Conservation (phyloP, 768 basidiomycete genomes). For the Leccinellum rugosiceps region DNA sequence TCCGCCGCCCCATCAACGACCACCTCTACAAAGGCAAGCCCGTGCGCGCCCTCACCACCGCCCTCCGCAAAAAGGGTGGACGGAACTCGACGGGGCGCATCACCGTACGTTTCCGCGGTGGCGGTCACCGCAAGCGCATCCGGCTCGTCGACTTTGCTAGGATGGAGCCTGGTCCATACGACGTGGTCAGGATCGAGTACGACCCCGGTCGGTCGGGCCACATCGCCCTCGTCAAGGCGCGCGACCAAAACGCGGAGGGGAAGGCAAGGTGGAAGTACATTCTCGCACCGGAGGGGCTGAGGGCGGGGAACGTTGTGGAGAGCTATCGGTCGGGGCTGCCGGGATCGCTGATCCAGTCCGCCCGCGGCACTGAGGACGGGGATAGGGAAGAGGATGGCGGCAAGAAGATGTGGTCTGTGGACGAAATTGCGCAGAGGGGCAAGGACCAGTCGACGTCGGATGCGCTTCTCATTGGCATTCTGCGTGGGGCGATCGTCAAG, state of each 20-base stretch:
- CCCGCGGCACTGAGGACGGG: conserved; percentile 22
- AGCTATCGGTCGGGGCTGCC: conserved; percentile 85
- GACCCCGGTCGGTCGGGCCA: conserved; percentile 94
- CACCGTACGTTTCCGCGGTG: conserved; percentile 85
- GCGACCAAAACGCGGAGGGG: conserved; percentile 51
- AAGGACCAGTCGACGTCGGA: conserved; percentile 42
- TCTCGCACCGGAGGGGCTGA: conserved; percentile 83
- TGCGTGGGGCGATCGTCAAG: conserved; percentile 80
- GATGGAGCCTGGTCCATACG: conserved; percentile 72
- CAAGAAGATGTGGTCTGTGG: conserved; percentile 16
- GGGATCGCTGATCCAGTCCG: conserved; percentile 55
- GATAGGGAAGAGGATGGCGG: not conserved
- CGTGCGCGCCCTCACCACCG: conserved; percentile 73
- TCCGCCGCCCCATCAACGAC: conserved; percentile 73
- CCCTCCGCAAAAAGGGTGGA: conserved; percentile 83
- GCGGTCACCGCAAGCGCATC: conserved; percentile 85
- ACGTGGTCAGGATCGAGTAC: conserved; percentile 94
- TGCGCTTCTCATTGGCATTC: conserved; percentile 76
- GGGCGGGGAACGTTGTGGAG: conserved; percentile 85
- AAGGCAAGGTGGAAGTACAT: conserved; percentile 81
- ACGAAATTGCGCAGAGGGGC: conserved; percentile 21
- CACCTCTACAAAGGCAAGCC: conserved; percentile 89
- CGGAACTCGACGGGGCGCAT: conserved; percentile 80
- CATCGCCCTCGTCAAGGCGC: conserved; percentile 81
- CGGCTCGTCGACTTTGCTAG: conserved; percentile 86